Percentiles rank a stretch among this genome's conserved stretches.
These are phyloP conservation scores for Ceratocystiopsis sp. DNA, from an alignment of 2,329 filamentous ascomycete species.

Conservation along the genomic window DNA sequence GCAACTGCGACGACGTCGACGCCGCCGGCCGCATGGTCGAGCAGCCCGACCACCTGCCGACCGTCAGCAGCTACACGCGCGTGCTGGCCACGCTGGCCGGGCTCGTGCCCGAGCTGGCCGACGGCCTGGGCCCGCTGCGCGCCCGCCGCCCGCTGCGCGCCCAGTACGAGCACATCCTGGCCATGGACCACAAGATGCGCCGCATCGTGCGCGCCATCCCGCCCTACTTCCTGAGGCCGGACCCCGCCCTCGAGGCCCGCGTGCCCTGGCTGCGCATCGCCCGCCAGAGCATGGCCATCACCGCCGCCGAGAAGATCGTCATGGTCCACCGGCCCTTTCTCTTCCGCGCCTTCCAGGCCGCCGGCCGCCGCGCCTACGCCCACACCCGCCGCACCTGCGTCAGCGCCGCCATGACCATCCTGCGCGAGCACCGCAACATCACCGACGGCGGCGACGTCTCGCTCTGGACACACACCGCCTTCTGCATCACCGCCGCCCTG, in stretches of 20 bases:
- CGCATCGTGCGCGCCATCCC: constrained; percentile 17
- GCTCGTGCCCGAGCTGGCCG: constrained; percentile 15
- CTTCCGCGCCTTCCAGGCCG: constrained; percentile 15
- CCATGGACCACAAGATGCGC: constrained; percentile 17
- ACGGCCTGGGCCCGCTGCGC: constrained; percentile 17
- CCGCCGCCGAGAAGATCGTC: constrained; percentile 22
- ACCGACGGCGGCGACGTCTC: constrained; percentile 9
- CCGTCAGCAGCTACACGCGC: constrained; percentile 12
- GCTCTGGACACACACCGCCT: constrained; percentile 14
- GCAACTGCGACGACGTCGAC: constrained; percentile 18
- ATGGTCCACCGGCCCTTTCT: constrained; percentile 21
- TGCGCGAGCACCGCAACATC: constrained; percentile 13
- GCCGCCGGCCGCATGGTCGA: constrained; percentile 12
- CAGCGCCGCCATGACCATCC: constrained; percentile 19
- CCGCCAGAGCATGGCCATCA: constrained; percentile 20
- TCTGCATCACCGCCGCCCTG: constrained; percentile 13
- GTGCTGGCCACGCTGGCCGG: constrained; percentile 15
- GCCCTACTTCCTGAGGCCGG: constrained; percentile 14
- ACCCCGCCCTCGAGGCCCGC: constrained; percentile 9
- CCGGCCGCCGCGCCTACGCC: constrained; percentile 9
- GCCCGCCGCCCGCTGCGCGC: constrained; percentile 13
- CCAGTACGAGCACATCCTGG: constrained; percentile 18
- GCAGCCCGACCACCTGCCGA: constrained; percentile 5
- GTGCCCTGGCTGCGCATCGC: constrained; percentile 18
- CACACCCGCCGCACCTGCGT: constrained; percentile 18